A percentile compares a stretch with the other conserved stretches of the same genome.
Conservation (phyloP, 2,329 filamentous ascomycete species). For the Verticillium albo-atrum region DNA sequence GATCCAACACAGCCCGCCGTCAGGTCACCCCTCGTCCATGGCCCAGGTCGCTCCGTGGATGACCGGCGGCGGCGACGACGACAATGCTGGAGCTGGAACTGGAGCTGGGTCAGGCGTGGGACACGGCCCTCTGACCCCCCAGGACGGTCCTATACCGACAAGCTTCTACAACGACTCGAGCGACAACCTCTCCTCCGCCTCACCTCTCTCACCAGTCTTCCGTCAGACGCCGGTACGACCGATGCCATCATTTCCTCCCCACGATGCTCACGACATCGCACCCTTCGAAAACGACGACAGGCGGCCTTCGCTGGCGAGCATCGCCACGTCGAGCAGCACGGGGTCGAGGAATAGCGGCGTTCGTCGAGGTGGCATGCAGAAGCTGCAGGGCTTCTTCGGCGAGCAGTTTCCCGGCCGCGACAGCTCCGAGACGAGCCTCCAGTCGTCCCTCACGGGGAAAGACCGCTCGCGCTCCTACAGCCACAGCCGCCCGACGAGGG, state of each 20-base stretch:
- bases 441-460: conserved; percentile 42
- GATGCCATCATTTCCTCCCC: conserved; percentile 15
- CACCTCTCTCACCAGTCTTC: conserved; percentile 68
- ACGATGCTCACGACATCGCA: conserved; percentile 55
- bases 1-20: conserved; percentile 49
- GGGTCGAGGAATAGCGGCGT: conserved; percentile 68
- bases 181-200: conserved; percentile 58
- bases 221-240: conserved; percentile 24
- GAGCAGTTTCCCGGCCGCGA: conserved; percentile 77
- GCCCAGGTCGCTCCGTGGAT: conserved; percentile 58
- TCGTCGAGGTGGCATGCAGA: conserved; percentile 69
- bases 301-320: conserved; percentile 82
- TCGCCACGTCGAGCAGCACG: conserved; percentile 79
- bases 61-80: conserved; percentile 30
- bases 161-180: conserved; percentile 74
- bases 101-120: background rate
- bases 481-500: conserved; percentile 53
- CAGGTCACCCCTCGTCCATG: conserved; percentile 47
- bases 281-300: conserved; percentile 66
- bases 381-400: conserved; percentile 87
- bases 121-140: conserved; percentile 21
- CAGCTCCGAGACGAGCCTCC: conserved; percentile 67
- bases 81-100: background rate
- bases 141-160: conserved; percentile 31
- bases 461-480: conserved; percentile 62